Evolutionary conservation across 2,329 filamentous ascomycete genomes (phyloP).

Genomic region (Septoria linicola): DNA sequence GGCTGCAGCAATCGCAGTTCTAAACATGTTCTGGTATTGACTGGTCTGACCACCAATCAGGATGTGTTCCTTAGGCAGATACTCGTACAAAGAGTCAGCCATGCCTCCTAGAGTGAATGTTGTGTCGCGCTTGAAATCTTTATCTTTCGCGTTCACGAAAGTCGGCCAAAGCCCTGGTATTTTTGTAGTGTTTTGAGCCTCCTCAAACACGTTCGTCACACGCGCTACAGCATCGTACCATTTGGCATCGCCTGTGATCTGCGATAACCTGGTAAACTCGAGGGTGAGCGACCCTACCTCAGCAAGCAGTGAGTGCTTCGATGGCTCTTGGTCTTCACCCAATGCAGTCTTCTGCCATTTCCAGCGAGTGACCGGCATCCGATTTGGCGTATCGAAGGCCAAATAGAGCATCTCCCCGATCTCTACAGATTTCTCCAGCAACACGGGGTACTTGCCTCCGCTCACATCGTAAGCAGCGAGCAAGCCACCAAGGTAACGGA

Average conservation of each 20-base stretch:
- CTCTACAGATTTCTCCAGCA: conserved; percentile 63
- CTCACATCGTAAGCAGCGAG: conserved; percentile 68
- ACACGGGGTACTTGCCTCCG: conserved; percentile 42
- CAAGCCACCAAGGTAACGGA: conserved; percentile 70
- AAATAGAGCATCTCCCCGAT: conserved; percentile 64
- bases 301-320: conserved; percentile 44
- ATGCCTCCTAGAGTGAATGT: conserved; percentile 39
- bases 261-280: conserved; percentile 63
- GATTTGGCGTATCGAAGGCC: conserved; percentile 67
- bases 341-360: conserved; percentile 49
- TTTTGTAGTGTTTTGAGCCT: conserved; percentile 54
- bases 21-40: conserved; percentile 50
- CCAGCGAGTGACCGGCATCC: conserved; percentile 63
- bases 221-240: conserved; percentile 63
- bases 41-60: conserved; percentile 33
- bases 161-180: conserved; percentile 65
- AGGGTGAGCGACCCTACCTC: conserved; percentile 61
- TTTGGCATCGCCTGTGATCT: conserved; percentile 60
- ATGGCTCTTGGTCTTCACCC: conserved; percentile 35
- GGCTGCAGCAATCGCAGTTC: conserved; percentile 48
- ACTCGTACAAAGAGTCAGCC: conserved; percentile 40
- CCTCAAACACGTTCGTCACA: conserved; percentile 57
- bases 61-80: conserved; percentile 35
- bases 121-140: conserved; percentile 35
- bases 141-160: conserved; percentile 48